A percentile compares a stretch with the other conserved stretches of the same genome.
These are phyloP conservation scores for Ambrosiella beaveri DNA, from an alignment of 2,329 filamentous ascomycete genomes.

Conservation along the genomic window DNA sequence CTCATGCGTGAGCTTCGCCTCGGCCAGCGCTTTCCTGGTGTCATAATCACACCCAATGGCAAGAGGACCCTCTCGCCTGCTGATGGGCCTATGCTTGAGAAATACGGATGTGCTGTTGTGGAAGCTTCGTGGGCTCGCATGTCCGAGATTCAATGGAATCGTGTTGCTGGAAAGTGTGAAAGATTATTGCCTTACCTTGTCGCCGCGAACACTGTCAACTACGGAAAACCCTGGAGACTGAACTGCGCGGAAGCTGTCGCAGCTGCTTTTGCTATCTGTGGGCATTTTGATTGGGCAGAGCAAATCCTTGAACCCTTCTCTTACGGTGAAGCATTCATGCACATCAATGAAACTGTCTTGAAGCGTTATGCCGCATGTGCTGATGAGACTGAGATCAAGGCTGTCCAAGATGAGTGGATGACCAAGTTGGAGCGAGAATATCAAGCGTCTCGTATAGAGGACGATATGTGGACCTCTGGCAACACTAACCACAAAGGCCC, in stretches of 20 bases:
- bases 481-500: conserved; percentile 58
- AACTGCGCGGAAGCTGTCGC: conserved; percentile 94
- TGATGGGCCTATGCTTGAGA: conserved; percentile 64
- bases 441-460: conserved; percentile 54
- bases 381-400: conserved; percentile 68
- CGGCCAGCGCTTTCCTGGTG: conserved; percentile 78
- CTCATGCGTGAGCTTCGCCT: conserved; percentile 86
- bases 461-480: conserved; percentile 77
- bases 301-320: conserved; percentile 68
- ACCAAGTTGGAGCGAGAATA: conserved; percentile 82
- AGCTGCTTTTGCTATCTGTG: conserved; percentile 84
- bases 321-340: conserved; percentile 74
- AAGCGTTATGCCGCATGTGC: conserved; percentile 71
- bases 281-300: conserved; percentile 78
- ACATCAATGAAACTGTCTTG: conserved; percentile 73
- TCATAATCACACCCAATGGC: conserved; percentile 90
- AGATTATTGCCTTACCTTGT: conserved; percentile 84
- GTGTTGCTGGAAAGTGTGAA: conserved; percentile 88
- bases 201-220: conserved; percentile 92
- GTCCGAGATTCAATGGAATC: conserved; percentile 74
- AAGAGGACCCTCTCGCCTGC: conserved; percentile 71
- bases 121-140: conserved; percentile 95
- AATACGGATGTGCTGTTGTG: conserved; percentile 84
- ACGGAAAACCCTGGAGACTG: conserved; percentile 83
- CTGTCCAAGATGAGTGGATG: conserved; percentile 74